Evolutionary conservation across 2,329 filamentous ascomycete genomes (phyloP).

Genomic region (Colletotrichum lini): DNA sequence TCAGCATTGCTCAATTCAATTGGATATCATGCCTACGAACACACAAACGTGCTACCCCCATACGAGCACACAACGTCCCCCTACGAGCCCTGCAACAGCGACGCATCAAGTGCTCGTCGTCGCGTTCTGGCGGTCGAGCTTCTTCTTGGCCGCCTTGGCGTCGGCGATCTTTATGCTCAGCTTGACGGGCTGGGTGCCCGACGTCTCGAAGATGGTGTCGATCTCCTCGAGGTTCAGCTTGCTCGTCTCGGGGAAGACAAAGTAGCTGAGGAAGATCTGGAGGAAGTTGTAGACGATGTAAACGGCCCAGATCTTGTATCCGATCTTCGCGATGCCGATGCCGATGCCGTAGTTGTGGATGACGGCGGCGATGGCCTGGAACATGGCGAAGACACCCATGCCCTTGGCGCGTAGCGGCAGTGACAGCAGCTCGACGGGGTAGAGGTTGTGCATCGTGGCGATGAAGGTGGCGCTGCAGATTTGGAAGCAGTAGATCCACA

Average conservation of each 20-base stretch:
- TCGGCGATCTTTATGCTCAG: constrained; percentile 42
- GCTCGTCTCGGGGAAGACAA: constrained; percentile 67
- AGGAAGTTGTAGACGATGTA: constrained; percentile 65
- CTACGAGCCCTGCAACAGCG: background rate
- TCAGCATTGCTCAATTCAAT: background rate
- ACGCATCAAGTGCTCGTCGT: background rate
- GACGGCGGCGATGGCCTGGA: constrained; percentile 60
- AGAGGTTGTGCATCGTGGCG: constrained; percentile 64
- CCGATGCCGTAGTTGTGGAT: constrained; percentile 62
- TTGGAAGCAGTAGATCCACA: constrained; percentile 65
- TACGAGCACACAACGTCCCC: too few relatives aligned
- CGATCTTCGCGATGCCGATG: constrained; percentile 61
- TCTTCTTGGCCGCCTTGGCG: constrained; percentile 37
- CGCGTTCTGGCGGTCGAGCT: constrained; percentile 22
- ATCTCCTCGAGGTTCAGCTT: constrained; percentile 68
- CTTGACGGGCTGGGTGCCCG: constrained; percentile 36
- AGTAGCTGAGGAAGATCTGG: constrained; percentile 63
- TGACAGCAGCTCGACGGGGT: constrained; percentile 60
- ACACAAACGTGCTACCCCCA: background rate
- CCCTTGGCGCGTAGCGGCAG: constrained; percentile 60
- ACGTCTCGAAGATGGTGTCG: constrained; percentile 65
- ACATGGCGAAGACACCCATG: constrained; percentile 61
- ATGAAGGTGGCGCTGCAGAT: constrained; percentile 60
- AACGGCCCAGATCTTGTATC: constrained; percentile 66
- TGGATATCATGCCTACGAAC: background rate